A percentile compares a stretch with the other conserved stretches of the same genome.
Conservation (phyloP, 495 filamentous ascomycete genomes). For the Mytilinidion resinicola region DNA sequence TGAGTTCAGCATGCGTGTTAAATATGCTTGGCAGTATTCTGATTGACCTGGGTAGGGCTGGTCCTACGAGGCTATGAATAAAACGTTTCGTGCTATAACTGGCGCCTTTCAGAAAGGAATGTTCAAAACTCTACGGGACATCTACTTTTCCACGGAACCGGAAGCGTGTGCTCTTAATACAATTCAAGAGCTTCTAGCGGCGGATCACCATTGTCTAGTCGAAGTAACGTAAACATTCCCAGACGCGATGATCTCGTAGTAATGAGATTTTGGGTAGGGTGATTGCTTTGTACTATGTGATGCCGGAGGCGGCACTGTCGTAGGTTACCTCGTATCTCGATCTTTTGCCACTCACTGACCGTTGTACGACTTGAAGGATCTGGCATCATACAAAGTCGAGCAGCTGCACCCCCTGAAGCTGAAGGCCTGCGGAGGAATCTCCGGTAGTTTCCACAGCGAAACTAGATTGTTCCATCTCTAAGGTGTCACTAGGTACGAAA, state of each 20-base stretch:
- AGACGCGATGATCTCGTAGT: too few species aligned
- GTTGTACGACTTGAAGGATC: not conserved
- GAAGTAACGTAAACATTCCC: conserved; percentile 14
- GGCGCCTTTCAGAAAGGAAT: conserved; percentile 22
- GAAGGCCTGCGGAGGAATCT: not conserved
- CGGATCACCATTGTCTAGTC: conserved; percentile 23
- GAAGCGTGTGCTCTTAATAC: conserved; percentile 33
- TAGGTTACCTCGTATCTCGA: not conserved
- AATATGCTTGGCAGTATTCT: not conserved
- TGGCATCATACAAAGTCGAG: conserved; percentile 2
- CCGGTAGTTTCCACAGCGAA: too few species aligned
- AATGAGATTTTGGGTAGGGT: not conserved
- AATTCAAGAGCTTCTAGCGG: conserved; percentile 20
- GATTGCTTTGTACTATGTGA: conserved; percentile 7
- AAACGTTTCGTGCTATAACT: conserved; percentile 32
- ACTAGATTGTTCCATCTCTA: not conserved
- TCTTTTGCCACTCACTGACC: not conserved
- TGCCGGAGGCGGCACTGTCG: conserved; percentile 2
- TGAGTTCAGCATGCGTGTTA: conserved; percentile 11
- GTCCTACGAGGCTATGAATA: conserved; percentile 34
- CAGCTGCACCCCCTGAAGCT: not conserved
- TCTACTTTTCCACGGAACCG: conserved; percentile 6
- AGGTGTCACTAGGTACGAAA: conserved; percentile 16
- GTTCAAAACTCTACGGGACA: conserved; percentile 31
- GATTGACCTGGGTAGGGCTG: conserved; percentile 24